Conservation (phyloP, 768 basidiomycete genomes). For the Suillus alpinus region DNA sequence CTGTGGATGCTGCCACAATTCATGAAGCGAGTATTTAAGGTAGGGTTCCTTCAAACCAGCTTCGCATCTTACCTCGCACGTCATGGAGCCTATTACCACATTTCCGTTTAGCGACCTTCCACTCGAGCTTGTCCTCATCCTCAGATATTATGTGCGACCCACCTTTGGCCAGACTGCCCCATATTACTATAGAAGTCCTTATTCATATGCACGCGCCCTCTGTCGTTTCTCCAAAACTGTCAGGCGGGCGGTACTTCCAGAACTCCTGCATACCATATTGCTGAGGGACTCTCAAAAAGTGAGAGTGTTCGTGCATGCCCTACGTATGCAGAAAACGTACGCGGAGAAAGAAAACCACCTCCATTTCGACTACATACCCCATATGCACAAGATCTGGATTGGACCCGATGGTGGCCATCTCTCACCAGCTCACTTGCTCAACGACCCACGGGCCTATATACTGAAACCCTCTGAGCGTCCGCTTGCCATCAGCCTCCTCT, state of each 20-base stretch:
- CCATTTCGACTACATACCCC: slow-evolving; percentile 28
- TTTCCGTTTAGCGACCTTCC: slow-evolving; percentile 28
- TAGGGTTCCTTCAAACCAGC: not conserved
- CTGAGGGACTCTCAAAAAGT: slow-evolving; percentile 14
- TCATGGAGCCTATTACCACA: not conserved
- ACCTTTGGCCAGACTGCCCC: slow-evolving; percentile 7
- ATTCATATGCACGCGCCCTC: slow-evolving; percentile 29
- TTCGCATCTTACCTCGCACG: not conserved
- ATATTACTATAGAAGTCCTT: slow-evolving; percentile 2
- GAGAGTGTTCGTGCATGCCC: slow-evolving; percentile 28
- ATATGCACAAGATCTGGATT: slow-evolving; percentile 36
- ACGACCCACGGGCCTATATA: not conserved
- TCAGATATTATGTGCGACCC: slow-evolving; percentile 29
- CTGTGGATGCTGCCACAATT: too few relatives aligned
- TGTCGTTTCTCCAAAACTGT: slow-evolving; percentile 32
- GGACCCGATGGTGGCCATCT: slow-evolving; percentile 8
- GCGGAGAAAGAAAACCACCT: slow-evolving; percentile 17
- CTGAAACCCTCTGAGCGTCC: slow-evolving; percentile 4
- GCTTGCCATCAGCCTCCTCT: slow-evolving; percentile 15
- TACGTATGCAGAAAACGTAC: slow-evolving; percentile 25
- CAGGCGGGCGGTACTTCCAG: slow-evolving; percentile 35
- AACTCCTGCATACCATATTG: slow-evolving; percentile 38
- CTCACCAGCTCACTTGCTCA: not conserved
- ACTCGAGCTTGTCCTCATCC: slow-evolving; percentile 36
- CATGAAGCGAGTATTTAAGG: not conserved